Conservation (phyloP, 257 asterid species). For the Fraxinus cuspidata region DNA sequence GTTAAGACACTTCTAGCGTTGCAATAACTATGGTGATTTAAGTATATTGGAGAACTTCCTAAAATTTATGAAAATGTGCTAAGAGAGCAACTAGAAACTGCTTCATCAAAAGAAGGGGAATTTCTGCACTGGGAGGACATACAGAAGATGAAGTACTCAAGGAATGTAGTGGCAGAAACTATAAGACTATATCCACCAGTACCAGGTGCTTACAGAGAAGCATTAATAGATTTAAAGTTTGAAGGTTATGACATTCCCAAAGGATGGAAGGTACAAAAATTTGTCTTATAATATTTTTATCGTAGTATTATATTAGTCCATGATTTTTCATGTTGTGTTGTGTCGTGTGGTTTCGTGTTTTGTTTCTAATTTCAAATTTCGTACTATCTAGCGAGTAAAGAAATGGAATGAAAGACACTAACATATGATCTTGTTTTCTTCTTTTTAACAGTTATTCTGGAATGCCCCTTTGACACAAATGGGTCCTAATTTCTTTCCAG, state of each 20-base stretch:
- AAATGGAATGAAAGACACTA: background rate
- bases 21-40: conserved; percentile 61
- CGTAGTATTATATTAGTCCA: background rate
- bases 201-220: conserved; percentile 64
- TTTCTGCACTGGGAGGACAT: conserved; percentile 72
- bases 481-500: conserved; percentile 37
- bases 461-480: conserved; percentile 47
- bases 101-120: conserved; percentile 49
- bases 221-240: conserved; percentile 50
- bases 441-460: conserved; percentile 55
- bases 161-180: conserved; percentile 66
- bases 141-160: conserved; percentile 82
- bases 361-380: too few relatives aligned
- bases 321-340: background rate
- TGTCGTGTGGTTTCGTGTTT: background rate
- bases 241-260: conserved; percentile 71
- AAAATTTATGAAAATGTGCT: conserved; percentile 56
- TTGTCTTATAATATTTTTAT: background rate
- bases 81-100: conserved; percentile 63
- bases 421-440: background rate
- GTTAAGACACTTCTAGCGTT: conserved; percentile 74
- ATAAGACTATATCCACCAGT: conserved; percentile 60
- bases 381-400: background rate
- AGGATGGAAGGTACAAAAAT: conserved; percentile 73
- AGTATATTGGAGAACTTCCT: conserved; percentile 59